These are phyloP conservation scores for Colletotrichum sp. DNA, from an alignment of 2,329 filamentous ascomycete species.

Conservation along the genomic window DNA sequence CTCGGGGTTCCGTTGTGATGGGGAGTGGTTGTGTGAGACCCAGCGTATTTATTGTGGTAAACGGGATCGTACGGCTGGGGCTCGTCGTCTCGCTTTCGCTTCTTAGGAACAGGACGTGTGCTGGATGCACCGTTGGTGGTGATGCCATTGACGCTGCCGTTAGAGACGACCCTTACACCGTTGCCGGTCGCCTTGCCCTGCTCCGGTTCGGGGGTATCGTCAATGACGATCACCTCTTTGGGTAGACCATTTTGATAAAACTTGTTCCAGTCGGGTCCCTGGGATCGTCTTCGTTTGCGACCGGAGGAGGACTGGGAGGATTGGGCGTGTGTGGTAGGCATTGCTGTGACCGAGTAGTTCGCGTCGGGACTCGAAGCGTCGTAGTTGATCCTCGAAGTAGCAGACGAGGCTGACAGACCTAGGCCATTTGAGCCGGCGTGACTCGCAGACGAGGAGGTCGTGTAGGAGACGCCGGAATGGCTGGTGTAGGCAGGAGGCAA, in stretches of 20 bases:
- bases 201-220: constrained; percentile 69
- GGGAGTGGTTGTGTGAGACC: constrained; percentile 75
- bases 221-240: constrained; percentile 86
- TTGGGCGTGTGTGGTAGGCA: constrained; percentile 34
- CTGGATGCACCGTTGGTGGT: constrained; percentile 32
- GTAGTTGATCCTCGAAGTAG: constrained; percentile 33
- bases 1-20: constrained; percentile 70
- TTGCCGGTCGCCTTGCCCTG: constrained; percentile 38
- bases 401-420: constrained; percentile 34
- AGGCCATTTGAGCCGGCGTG: constrained; percentile 40
- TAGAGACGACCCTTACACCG: constrained; percentile 43
- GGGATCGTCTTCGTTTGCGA: constrained; percentile 62
- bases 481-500: constrained; percentile 34
- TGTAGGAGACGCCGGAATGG: constrained; percentile 33
- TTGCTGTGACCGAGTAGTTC: constrained; percentile 33
- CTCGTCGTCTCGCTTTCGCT: constrained; percentile 70
- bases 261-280: constrained; percentile 76
- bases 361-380: constrained; percentile 33
- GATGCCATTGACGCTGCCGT: constrained; percentile 35
- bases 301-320: constrained; percentile 27
- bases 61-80: constrained; percentile 68
- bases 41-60: constrained; percentile 72
- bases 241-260: constrained; percentile 86
- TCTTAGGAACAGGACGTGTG: constrained; percentile 69
- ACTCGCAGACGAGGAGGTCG: constrained; percentile 21